Percentiles rank a stretch among this genome's conserved stretches.
Evolutionary conservation across 805 yeast species (phyloP).

Genomic region (Metschnikowia proteae): DNA sequence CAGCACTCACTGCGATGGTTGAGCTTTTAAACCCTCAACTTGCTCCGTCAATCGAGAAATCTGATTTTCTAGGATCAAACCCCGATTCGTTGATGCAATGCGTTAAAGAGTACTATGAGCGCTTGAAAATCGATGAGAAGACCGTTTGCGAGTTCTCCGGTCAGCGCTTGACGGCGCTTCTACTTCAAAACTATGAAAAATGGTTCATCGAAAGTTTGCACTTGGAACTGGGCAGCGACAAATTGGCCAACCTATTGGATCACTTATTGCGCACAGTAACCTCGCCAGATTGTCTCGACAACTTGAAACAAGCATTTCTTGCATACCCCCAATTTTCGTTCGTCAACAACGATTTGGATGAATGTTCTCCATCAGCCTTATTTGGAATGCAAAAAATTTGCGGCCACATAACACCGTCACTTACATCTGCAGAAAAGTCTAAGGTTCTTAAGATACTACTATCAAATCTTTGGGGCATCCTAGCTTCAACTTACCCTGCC

Average conservation of each 20-base stretch:
- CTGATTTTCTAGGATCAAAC: background rate
- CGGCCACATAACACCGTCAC: constrained; percentile 27
- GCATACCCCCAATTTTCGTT: constrained; percentile 5
- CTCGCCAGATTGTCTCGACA: constrained; percentile 10
- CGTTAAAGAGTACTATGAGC: constrained; percentile 1
- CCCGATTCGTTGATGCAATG: background rate
- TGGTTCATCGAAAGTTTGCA: constrained; percentile 18
- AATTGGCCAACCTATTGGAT: constrained; percentile 15
- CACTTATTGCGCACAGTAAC: background rate
- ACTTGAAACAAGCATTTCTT: constrained; percentile 17
- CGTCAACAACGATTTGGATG: background rate
- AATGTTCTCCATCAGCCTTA: background rate
- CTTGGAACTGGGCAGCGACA: constrained; percentile 14
- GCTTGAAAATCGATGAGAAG: background rate
- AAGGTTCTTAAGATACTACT: constrained; percentile 40
- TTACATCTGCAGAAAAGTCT: constrained; percentile 31
- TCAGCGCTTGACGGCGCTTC: constrained; percentile 15
- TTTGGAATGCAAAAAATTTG: constrained; percentile 38
- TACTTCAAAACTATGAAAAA: constrained; percentile 18
- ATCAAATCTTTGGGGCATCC: constrained; percentile 51
- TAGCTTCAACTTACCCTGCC: constrained; percentile 46
- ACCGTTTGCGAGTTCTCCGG: background rate
- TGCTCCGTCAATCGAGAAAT: constrained; percentile 19
- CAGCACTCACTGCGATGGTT: constrained; percentile 42
- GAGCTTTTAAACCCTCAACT: constrained; percentile 61